phyloP scores from a whole-genome alignment of 2,329 filamentous ascomycete genomes.

The Polychaeton citri region DNA sequence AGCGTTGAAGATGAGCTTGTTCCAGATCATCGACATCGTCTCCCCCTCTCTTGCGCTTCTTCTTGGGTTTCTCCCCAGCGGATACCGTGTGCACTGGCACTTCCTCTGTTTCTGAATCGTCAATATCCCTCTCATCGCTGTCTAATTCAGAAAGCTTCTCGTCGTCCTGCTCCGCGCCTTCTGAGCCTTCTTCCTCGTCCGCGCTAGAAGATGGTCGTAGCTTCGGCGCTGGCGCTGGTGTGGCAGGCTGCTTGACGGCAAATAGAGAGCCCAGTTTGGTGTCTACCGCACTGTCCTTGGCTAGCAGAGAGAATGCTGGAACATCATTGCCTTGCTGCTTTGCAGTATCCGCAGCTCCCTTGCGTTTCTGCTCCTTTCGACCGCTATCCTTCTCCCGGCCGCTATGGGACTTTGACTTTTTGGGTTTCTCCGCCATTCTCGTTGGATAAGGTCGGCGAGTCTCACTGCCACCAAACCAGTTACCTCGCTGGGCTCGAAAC shows the following conservation, averaged over 20 bases:
- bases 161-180: not conserved
- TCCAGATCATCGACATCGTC: constrained; percentile 51
- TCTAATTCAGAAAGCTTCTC: not conserved
- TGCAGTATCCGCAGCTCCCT: too few species aligned
- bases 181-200: not conserved
- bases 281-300: constrained; percentile 26
- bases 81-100: not conserved
- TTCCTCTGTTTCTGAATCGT: not conserved
- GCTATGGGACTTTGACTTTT: too few species aligned
- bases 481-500: too few species aligned
- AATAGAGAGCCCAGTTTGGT: constrained; percentile 35
- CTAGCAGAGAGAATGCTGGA: constrained; percentile 13
- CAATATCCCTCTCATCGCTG: not conserved
- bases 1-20: constrained; percentile 52
- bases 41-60: constrained; percentile 42
- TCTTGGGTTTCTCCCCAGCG: constrained; percentile 12
- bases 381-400: too few species aligned
- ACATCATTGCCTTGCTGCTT: too few species aligned
- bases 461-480: too few species aligned
- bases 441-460: too few species aligned
- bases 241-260: constrained; percentile 15
- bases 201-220: not conserved
- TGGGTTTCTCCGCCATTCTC: too few species aligned
- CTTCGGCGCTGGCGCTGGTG: not conserved
- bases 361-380: too few species aligned